phyloP scores from a whole-genome alignment of 805 yeast genomes.

The Suhomyces prunicola region DNA sequence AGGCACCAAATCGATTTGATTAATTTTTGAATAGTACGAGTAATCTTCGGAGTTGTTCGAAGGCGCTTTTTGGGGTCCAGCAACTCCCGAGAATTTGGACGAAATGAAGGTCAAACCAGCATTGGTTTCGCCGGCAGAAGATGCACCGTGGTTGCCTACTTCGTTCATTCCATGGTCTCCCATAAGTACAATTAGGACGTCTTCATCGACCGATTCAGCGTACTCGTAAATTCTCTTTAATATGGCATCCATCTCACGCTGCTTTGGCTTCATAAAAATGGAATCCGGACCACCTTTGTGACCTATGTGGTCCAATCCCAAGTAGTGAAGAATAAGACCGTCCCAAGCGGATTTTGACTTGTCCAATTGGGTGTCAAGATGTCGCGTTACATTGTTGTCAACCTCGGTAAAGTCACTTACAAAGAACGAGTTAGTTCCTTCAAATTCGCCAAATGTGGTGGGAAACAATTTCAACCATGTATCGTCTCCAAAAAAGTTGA shows the following conservation, averaged over 20 bases:
- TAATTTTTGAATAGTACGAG: conserved; percentile 50
- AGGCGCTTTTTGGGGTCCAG: conserved; percentile 32
- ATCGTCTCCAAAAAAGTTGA: conserved; percentile 94
- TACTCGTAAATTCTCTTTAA: conserved; percentile 47
- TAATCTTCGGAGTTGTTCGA: conserved; percentile 40
- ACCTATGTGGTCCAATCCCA: conserved; percentile 96
- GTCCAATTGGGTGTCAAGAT: conserved; percentile 60
- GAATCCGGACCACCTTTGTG: conserved; percentile 94
- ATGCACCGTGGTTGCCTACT: conserved; percentile 95
- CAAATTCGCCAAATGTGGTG: conserved; percentile 55
- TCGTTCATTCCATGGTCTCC: conserved; percentile 99
- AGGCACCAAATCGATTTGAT: conserved; percentile 74
- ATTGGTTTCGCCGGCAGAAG: conserved; percentile 87
- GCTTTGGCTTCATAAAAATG: conserved; percentile 76
- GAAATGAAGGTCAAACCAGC: conserved; percentile 76
- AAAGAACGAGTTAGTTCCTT: conserved; percentile 91
- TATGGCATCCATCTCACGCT: conserved; percentile 78
- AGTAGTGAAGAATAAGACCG: conserved; percentile 78
- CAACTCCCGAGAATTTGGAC: conserved; percentile 41
- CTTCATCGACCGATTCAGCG: conserved; percentile 16
- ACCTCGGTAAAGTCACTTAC: conserved; percentile 95
- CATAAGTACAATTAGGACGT: conserved; percentile 66
- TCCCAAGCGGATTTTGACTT: conserved; percentile 58
- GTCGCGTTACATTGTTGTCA: conserved; percentile 89
- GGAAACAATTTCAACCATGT: conserved; percentile 96